Evolutionary conservation across 1,284 basidiomycete species (phyloP).

Genomic region (Grifola frondosa): DNA sequence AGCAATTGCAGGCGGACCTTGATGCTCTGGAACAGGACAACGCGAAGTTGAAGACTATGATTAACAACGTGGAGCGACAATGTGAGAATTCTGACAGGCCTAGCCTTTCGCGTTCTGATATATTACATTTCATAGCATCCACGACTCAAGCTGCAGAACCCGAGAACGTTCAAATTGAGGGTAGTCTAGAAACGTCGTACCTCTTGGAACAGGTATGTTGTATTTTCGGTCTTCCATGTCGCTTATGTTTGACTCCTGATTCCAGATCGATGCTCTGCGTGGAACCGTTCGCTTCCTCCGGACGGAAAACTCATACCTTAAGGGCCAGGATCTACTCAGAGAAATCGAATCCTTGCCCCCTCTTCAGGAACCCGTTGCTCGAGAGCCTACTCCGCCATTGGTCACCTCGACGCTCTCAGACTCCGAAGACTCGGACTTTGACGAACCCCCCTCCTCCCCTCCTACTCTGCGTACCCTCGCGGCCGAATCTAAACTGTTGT

Average conservation of each 20-base stretch:
- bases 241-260: constrained; percentile 8
- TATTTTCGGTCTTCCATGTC: constrained; percentile 1
- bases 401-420: constrained; percentile 63
- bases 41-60: constrained; percentile 71
- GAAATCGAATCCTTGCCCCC: constrained; percentile 77
- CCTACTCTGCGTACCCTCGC: constrained; percentile 66
- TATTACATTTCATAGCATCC: constrained; percentile 32
- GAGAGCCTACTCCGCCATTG: constrained; percentile 58
- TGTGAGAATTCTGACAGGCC: constrained; percentile 39
- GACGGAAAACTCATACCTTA: constrained; percentile 89
- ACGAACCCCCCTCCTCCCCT: constrained; percentile 39
- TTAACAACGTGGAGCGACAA: constrained; percentile 64
- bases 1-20: constrained; percentile 87
- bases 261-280: constrained; percentile 85
- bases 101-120: constrained; percentile 10
- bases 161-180: constrained; percentile 68
- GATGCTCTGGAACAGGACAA: constrained; percentile 88
- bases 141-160: constrained; percentile 55
- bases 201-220: constrained; percentile 75
- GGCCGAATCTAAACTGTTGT: constrained; percentile 79
- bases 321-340: constrained; percentile 82
- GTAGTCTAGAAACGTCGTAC: constrained; percentile 81
- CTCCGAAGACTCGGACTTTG: constrained; percentile 59
- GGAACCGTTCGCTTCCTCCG: constrained; percentile 88
- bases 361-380: constrained; percentile 48